Evolutionary conservation across 495 filamentous ascomycete species (phyloP).

Genomic region (Sordaria brevicollis): DNA sequence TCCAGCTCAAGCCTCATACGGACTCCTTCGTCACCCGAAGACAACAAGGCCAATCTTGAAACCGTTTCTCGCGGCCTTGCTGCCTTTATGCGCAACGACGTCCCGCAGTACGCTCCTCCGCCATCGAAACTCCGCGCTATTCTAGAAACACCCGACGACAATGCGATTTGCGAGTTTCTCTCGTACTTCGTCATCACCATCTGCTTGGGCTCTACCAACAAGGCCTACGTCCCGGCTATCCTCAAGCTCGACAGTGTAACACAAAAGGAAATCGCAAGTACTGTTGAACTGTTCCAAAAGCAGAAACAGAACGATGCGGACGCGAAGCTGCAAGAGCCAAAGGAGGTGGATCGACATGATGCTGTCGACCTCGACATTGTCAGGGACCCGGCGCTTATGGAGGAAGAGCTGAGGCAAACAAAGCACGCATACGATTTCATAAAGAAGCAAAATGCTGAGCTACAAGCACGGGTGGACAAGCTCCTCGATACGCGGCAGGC

Average conservation of each 20-base stretch:
- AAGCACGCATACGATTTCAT: constrained; percentile 17
- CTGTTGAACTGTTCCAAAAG: constrained; percentile 21
- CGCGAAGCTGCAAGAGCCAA: neutral
- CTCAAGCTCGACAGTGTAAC: constrained; percentile 20
- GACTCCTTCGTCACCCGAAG: constrained; percentile 43
- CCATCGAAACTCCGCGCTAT: constrained; percentile 29
- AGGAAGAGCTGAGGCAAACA: constrained; percentile 21
- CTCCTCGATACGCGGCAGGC: constrained; percentile 20
- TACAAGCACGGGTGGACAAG: constrained; percentile 24
- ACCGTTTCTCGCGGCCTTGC: constrained; percentile 56
- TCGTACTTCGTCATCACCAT: constrained; percentile 54
- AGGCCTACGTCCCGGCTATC: constrained; percentile 42
- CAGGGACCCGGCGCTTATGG: constrained; percentile 24
- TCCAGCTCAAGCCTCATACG: constrained; percentile 60
- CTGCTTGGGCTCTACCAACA: constrained; percentile 45
- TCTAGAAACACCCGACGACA: constrained; percentile 24
- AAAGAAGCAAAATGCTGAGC: constrained; percentile 23
- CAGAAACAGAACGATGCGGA: constrained; percentile 7
- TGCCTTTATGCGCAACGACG: constrained; percentile 46
- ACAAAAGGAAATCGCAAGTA: constrained; percentile 24
- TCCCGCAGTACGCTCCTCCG: constrained; percentile 20
- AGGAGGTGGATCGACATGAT: constrained; percentile 2
- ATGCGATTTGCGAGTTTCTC: constrained; percentile 44
- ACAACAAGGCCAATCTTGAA: constrained; percentile 53
- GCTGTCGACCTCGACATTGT: constrained; percentile 1